Conservation (phyloP, 2,329 filamentous ascomycete genomes). For the Fusarium beomiforme region DNA sequence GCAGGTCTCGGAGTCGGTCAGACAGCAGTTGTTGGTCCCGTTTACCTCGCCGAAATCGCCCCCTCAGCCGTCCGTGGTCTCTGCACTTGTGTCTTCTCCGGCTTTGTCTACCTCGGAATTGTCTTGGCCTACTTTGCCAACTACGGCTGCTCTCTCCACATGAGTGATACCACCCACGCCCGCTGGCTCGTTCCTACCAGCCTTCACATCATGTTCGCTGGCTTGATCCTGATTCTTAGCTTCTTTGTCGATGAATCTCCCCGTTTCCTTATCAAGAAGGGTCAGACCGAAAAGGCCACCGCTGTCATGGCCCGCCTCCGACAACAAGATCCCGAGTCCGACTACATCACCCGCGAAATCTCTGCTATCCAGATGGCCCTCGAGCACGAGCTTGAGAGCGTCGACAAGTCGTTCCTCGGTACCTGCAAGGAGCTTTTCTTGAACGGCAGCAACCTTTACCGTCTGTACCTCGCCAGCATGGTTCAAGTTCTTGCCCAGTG, state of each 20-base stretch:
- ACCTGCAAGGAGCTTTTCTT: slow-evolving; percentile 23
- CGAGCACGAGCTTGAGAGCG: slow-evolving; percentile 17
- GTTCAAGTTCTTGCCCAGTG: slow-evolving; percentile 33
- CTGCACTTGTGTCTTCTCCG: slow-evolving; percentile 29
- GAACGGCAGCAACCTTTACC: slow-evolving; percentile 28
- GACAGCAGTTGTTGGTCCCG: slow-evolving; percentile 29
- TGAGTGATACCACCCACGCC: slow-evolving; percentile 5
- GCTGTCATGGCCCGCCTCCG: slow-evolving; percentile 4
- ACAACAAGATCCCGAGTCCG: not conserved
- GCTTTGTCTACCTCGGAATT: slow-evolving; percentile 22
- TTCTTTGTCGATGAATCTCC: slow-evolving; percentile 28
- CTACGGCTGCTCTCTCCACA: slow-evolving; percentile 27
- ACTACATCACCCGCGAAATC: slow-evolving; percentile 17
- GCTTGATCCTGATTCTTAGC: slow-evolving; percentile 18
- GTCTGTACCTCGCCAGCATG: slow-evolving; percentile 31
- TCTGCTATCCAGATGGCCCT: slow-evolving; percentile 6
- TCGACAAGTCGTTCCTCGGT: slow-evolving; percentile 11
- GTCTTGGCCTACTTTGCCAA: slow-evolving; percentile 27
- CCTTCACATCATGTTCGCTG: slow-evolving; percentile 27
- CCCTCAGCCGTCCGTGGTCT: slow-evolving; percentile 27
- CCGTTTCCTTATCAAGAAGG: slow-evolving; percentile 23
- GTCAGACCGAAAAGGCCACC: slow-evolving; percentile 10
- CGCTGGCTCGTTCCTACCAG: slow-evolving; percentile 30
- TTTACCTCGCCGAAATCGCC: slow-evolving; percentile 32
- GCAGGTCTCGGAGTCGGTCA: slow-evolving; percentile 30